These are phyloP conservation scores for Astraeus odoratus DNA, from an alignment of 768 basidiomycete species.

Conservation along the genomic window DNA sequence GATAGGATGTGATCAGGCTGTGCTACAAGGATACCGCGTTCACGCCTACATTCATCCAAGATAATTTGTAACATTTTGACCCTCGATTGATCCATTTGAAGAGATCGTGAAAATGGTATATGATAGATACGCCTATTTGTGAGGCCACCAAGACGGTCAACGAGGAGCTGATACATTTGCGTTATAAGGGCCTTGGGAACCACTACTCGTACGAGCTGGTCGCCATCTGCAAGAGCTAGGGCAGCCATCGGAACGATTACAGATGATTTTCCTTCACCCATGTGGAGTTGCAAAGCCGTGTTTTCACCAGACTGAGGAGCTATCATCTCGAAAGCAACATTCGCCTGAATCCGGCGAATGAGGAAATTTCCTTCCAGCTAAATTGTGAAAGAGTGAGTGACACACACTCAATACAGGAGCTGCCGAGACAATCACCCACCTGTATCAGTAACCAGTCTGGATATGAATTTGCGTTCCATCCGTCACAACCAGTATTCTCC, in stretches of 20 bases:
- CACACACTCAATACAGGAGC: background rate
- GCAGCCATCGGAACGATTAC: constrained; percentile 24
- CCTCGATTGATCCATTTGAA: constrained; percentile 2
- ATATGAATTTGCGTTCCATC: constrained; percentile 12
- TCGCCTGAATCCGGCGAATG: constrained; percentile 16
- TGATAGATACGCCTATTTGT: constrained; percentile 23
- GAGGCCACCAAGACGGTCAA: constrained; percentile 18
- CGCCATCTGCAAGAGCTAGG: constrained; percentile 17
- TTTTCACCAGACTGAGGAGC: constrained; percentile 12
- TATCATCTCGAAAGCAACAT: constrained; percentile 24
- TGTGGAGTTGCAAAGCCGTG: constrained; percentile 23
- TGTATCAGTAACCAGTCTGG: constrained; percentile 43
- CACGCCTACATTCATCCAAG: constrained; percentile 11
- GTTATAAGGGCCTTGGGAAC: constrained; percentile 20
- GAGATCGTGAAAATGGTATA: constrained; percentile 20
- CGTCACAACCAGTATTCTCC: constrained; percentile 18
- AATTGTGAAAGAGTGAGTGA: background rate
- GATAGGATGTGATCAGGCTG: constrained; percentile 29
- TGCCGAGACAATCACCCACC: constrained; percentile 18
- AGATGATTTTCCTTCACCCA: constrained; percentile 32
- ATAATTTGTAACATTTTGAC: background rate
- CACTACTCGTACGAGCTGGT: constrained; percentile 21
- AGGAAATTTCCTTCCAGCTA: constrained; percentile 11
- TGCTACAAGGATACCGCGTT: constrained; percentile 19
- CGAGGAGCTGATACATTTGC: constrained; percentile 25